Evolutionary conservation across 2,329 filamentous ascomycete genomes (phyloP).

Genomic region (Pseudonectria buxi): DNA sequence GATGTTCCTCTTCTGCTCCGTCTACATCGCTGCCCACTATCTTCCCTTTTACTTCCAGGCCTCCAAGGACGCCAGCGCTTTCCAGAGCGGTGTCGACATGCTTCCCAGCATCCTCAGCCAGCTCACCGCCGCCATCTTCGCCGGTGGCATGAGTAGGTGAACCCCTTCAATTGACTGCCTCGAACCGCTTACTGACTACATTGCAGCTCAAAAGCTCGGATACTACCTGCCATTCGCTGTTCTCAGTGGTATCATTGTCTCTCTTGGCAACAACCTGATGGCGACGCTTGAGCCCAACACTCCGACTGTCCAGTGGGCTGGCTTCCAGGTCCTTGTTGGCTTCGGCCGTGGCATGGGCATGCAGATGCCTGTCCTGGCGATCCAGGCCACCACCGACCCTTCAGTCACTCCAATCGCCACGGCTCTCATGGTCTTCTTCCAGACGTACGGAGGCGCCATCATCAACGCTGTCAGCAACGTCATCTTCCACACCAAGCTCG

Average conservation of each 20-base stretch:
- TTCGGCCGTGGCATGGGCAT: slow-evolving; percentile 37
- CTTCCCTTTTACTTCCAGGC: slow-evolving; percentile 47
- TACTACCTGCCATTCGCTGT: slow-evolving; percentile 40
- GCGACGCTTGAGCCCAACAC: slow-evolving; percentile 33
- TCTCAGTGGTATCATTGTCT: slow-evolving; percentile 22
- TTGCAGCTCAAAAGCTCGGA: slow-evolving; percentile 25
- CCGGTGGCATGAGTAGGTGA: slow-evolving; percentile 16
- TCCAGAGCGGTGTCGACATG: slow-evolving; percentile 22
- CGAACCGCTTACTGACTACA: not conserved
- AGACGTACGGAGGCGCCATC: slow-evolving; percentile 36
- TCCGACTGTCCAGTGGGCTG: slow-evolving; percentile 33
- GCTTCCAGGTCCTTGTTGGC: slow-evolving; percentile 36
- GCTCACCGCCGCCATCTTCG: slow-evolving; percentile 16
- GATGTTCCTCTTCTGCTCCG: slow-evolving; percentile 36
- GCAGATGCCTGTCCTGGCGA: slow-evolving; percentile 32
- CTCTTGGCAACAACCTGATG: slow-evolving; percentile 34
- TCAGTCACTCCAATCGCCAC: slow-evolving; percentile 21
- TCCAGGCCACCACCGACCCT: slow-evolving; percentile 21
- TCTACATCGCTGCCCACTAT: slow-evolving; percentile 41
- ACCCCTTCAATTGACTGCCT: not conserved
- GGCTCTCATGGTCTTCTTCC: slow-evolving; percentile 18
- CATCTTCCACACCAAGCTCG: slow-evolving; percentile 26
- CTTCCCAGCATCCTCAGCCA: slow-evolving; percentile 22
- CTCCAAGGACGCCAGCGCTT: slow-evolving; percentile 29
- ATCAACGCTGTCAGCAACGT: slow-evolving; percentile 33